Evolutionary conservation across 140 eudicot genomes (phyloP).

Genomic region (Erigeron philadelphicus): DNA sequence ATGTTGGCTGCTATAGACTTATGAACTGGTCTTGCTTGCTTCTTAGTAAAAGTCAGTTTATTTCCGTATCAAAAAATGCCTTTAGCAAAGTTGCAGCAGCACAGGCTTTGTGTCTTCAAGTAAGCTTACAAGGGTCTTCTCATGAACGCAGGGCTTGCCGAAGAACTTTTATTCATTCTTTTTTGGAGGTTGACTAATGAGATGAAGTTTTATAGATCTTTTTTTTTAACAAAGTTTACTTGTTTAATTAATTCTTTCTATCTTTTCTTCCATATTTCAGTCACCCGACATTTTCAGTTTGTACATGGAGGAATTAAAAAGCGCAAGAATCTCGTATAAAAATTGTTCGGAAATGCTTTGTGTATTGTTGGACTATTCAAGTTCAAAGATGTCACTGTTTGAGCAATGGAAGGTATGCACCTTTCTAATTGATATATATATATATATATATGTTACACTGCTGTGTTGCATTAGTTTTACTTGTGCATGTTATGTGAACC

Average conservation of each 20-base stretch:
- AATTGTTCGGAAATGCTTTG: slow-evolving; percentile 62
- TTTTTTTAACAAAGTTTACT: neutral
- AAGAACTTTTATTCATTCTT: slow-evolving; percentile 49
- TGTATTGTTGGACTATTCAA: slow-evolving; percentile 61
- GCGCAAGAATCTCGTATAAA: slow-evolving; percentile 53
- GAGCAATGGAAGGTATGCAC: slow-evolving; percentile 61
- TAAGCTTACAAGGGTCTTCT: slow-evolving; percentile 61
- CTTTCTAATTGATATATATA: neutral
- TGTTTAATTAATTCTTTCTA: neutral
- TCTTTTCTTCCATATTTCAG: slow-evolving; percentile 35
- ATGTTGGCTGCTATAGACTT: slow-evolving; percentile 70
- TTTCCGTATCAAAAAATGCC: slow-evolving; percentile 72
- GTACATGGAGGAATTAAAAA: slow-evolving; percentile 71
- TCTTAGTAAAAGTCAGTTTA: slow-evolving; percentile 59
- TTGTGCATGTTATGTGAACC: neutral
- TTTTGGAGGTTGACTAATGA: slow-evolving; percentile 51
- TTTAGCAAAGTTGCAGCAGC: slow-evolving; percentile 70
- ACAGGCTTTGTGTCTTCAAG: slow-evolving; percentile 72
- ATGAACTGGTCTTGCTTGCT: slow-evolving; percentile 87
- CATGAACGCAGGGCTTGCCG: slow-evolving; percentile 67
- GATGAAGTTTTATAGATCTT: neutral
- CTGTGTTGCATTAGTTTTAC: neutral
- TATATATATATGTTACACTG: neutral
- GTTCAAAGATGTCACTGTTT: slow-evolving; percentile 41
- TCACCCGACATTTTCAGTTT: slow-evolving; percentile 53